Conservation (phyloP, 2,329 filamentous ascomycete genomes). For the Periconia sp. region DNA sequence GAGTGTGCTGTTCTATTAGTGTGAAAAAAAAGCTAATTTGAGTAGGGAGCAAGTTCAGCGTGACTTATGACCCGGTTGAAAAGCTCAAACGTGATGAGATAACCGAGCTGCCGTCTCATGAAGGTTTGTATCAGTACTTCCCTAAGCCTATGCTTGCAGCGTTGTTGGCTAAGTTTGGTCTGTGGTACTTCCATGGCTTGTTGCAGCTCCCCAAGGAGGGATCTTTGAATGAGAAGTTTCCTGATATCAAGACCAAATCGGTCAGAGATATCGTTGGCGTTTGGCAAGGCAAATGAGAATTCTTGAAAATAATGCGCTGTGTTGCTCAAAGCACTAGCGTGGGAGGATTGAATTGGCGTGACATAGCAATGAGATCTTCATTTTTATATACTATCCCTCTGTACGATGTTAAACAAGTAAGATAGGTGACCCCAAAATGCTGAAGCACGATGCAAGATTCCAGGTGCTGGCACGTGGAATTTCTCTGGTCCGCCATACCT, state of each 20-base stretch:
- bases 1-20: not conserved
- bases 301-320: too few relatives aligned
- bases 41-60: slow-evolving; percentile 31
- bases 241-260: slow-evolving; percentile 14
- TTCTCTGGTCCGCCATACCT: slow-evolving; percentile 8
- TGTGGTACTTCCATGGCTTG: slow-evolving; percentile 11
- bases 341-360: not conserved
- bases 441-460: slow-evolving; percentile 11
- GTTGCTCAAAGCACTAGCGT: not conserved
- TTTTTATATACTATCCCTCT: too few relatives aligned
- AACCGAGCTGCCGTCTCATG: slow-evolving; percentile 20
- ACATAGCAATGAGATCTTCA: not conserved
- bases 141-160: slow-evolving; percentile 15
- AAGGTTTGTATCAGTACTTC: slow-evolving; percentile 12
- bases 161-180: slow-evolving; percentile 14
- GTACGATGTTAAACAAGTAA: slow-evolving; percentile 8
- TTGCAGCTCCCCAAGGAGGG: slow-evolving; percentile 8
- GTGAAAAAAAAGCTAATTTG: slow-evolving; percentile 1
- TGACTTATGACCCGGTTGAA: slow-evolving; percentile 17
- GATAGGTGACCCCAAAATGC: slow-evolving; percentile 5
- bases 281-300: slow-evolving; percentile 12
- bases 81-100: slow-evolving; percentile 12
- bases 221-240: slow-evolving; percentile 19
- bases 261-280: slow-evolving; percentile 13
- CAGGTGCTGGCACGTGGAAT: not conserved